Percentiles rank a stretch among this genome's conserved stretches.
These are phyloP conservation scores for Xerocomus amazonicus DNA, from an alignment of 1,284 basidiomycete species.

Conservation along the genomic window DNA sequence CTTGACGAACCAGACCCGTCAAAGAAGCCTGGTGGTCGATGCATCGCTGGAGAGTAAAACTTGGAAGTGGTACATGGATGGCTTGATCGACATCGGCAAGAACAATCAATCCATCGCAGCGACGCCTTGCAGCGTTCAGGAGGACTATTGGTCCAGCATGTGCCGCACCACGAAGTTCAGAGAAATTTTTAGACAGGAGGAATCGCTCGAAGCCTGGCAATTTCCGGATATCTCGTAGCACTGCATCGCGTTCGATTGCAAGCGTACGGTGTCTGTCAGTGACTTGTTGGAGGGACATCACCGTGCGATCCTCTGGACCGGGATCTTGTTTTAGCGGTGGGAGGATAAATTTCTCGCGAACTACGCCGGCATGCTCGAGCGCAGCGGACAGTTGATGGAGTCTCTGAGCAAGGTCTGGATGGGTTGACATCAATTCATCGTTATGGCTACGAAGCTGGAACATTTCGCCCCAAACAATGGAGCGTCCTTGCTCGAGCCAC, in stretches of 20 bases:
- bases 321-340: background rate
- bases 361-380: background rate
- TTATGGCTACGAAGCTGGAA: conserved; percentile 8
- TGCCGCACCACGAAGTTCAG: conserved; percentile 3
- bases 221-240: conserved; percentile 5
- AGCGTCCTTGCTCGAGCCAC: conserved; percentile 13
- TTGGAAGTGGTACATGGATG: conserved; percentile 7
- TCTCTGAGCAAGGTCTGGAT: conserved; percentile 2
- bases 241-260: conserved; percentile 5
- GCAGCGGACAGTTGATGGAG: background rate
- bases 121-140: conserved; percentile 4
- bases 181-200: conserved; percentile 3
- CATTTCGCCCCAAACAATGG: conserved; percentile 7
- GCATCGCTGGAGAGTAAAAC: background rate
- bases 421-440: background rate
- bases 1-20: background rate
- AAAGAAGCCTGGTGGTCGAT: background rate
- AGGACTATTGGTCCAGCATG: conserved; percentile 10
- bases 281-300: background rate
- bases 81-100: background rate
- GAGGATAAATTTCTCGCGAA: background rate
- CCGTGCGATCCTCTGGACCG: background rate
- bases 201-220: conserved; percentile 12
- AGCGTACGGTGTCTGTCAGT: conserved; percentile 4
- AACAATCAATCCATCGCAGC: conserved; percentile 9